These are phyloP conservation scores for Dissoconium aciculare DNA, from an alignment of 2,329 filamentous ascomycete species.

Conservation along the genomic window DNA sequence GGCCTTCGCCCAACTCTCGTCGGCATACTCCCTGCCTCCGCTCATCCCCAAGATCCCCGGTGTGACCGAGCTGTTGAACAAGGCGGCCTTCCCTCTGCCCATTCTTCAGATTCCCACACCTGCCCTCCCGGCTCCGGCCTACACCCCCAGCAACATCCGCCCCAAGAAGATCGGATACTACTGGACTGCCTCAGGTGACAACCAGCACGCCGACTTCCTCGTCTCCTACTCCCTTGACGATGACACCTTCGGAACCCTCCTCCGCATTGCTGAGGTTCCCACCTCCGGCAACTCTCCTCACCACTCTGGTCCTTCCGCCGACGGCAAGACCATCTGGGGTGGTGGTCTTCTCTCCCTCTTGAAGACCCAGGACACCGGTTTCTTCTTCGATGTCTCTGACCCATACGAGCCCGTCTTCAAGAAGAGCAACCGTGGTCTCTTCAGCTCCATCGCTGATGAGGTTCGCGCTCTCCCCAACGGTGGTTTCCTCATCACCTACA, in stretches of 20 bases:
- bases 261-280: constrained; percentile 44
- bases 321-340: constrained; percentile 12
- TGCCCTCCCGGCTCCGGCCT: constrained; percentile 39
- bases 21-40: constrained; percentile 25
- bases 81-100: constrained; percentile 39
- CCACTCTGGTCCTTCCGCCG: constrained; percentile 29
- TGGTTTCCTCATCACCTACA: constrained; percentile 48
- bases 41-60: constrained; percentile 45
- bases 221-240: constrained; percentile 46
- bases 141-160: constrained; percentile 39
- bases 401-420: constrained; percentile 44
- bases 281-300: constrained; percentile 46
- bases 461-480: constrained; percentile 49
- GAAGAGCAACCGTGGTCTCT: constrained; percentile 45
- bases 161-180: constrained; percentile 54
- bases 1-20: constrained; percentile 10
- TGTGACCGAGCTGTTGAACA: constrained; percentile 41
- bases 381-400: constrained; percentile 45
- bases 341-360: constrained; percentile 11
- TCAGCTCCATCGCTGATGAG: constrained; percentile 47
- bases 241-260: constrained; percentile 46
- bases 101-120: constrained; percentile 47
- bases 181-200: constrained; percentile 47
- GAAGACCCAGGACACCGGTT: constrained; percentile 40
- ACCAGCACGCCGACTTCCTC: constrained; percentile 43